Base-by-base conservation (phyloP, 176 grass and related monocot genomes). In the Bolboschoenus planiculmis region DNA sequence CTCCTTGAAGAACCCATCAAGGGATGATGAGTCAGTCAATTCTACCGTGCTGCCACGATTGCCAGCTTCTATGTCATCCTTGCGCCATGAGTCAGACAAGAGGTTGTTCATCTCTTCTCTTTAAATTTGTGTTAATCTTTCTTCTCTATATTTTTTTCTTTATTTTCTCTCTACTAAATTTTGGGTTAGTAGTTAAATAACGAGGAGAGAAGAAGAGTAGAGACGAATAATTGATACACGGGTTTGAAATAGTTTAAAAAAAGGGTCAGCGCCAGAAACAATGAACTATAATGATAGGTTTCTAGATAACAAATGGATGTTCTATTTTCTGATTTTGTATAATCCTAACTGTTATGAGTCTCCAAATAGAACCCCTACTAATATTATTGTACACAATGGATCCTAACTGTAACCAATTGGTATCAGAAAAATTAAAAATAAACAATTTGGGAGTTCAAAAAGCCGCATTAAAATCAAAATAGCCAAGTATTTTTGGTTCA, bases 71-170 rank as follows among this genome's bases (percentile, higher is more conserved):
- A 61, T 44, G 7, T 86, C 87, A 5, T 86, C 87, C 65, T 81
- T 47, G 60, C 79, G 70, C 89, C 90, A 93, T 56, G 94, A 96
- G 11, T 84, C 72, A 0, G 83, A 86, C 83, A 91, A 86, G 29
- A 97, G 85, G 42, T 91, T 82, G 85, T 92, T 90, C 93, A 97
- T 93, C 74, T 58, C 65, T 42, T 53, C 58, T 80, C 16, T 24
- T 40, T 65, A 1, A 46, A 35, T 84, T 76, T 60, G 2, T 36
- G 35, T 56, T 34, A 75, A 58, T 75, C 27, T 81, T 54, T 57
- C 7, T 30, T 26, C 39, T 40, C 24, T 29, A 58, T 61, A 30
- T 59, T 40, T 50, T 47, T 0, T 57, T 35, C 7, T 13, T 57
- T 37, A 1, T 63, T 66, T 51, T 83, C 23, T 20, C 16, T 73